phyloP scores from a whole-genome alignment of 371 early-diverging fungal genomes.

The Lichtheimia corymbifera region DNA sequence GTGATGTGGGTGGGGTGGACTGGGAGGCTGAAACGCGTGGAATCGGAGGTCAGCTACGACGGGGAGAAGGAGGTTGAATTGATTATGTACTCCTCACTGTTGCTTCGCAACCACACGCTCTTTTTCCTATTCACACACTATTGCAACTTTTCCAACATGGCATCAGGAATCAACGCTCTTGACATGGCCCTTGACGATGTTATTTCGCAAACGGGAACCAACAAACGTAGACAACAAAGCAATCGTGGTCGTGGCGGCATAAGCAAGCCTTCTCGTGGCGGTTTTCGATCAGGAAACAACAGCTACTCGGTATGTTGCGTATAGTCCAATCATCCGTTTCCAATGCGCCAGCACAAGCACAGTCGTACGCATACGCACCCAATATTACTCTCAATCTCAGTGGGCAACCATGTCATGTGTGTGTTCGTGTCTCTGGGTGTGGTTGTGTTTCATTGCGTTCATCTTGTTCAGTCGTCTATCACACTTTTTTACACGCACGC shows the following conservation, averaged over 20 bases:
- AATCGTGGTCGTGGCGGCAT: constrained; percentile 18
- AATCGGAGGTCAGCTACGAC: too few species aligned
- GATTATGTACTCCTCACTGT: too few species aligned
- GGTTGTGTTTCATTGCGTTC: constrained; percentile 1
- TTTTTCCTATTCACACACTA: neutral
- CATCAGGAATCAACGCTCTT: constrained; percentile 33
- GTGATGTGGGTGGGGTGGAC: too few species aligned
- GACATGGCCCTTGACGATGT: constrained; percentile 60
- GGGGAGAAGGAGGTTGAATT: too few species aligned
- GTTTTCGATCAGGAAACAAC: constrained; percentile 23
- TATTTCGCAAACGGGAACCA: constrained; percentile 34
- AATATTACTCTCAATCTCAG: neutral
- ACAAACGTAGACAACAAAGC: constrained; percentile 13
- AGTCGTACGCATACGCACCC: constrained; percentile 13
- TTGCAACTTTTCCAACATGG: constrained; percentile 16
- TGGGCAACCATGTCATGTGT: neutral
- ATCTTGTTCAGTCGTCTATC: neutral
- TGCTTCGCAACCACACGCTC: neutral
- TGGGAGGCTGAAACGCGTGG: too few species aligned
- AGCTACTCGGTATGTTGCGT: constrained; percentile 23
- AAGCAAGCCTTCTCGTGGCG: constrained; percentile 18
- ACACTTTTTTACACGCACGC: neutral
- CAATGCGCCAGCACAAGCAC: constrained; percentile 6
- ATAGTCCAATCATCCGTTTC: constrained; percentile 3
- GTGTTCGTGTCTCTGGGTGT: neutral